A percentile compares a stretch with the other conserved stretches of the same genome.
phyloP scores from a whole-genome alignment of 371 early-diverging fungal species.

The Mucor circinelloides region DNA sequence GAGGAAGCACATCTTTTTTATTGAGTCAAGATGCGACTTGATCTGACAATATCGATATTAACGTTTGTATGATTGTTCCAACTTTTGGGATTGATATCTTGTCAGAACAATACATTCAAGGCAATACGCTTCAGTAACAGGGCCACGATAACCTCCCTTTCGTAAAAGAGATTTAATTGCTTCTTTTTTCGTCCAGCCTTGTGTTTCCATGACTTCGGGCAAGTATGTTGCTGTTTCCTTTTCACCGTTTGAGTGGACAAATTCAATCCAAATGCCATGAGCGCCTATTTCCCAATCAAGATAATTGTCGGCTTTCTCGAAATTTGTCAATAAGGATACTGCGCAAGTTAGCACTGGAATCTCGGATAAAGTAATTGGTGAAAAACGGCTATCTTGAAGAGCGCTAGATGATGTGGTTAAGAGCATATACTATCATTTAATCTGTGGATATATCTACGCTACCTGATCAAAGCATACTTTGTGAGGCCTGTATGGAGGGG shows the following conservation, averaged over 20 bases:
- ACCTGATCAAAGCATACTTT: constrained; percentile 87
- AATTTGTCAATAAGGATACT: constrained; percentile 85
- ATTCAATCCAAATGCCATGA: constrained; percentile 94
- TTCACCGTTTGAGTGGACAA: constrained; percentile 54
- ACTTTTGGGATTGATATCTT: constrained; percentile 82
- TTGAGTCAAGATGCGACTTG: not conserved
- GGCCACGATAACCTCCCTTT: constrained; percentile 80
- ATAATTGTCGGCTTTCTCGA: constrained; percentile 75
- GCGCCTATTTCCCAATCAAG: constrained; percentile 90
- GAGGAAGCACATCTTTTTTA: too few relatives aligned
- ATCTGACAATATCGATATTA: not conserved
- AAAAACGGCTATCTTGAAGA: constrained; percentile 80
- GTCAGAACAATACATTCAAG: constrained; percentile 60
- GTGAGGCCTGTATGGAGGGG: constrained; percentile 70
- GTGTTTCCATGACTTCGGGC: constrained; percentile 79
- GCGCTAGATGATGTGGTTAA: constrained; percentile 56
- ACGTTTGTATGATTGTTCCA: not conserved
- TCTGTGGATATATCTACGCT: not conserved
- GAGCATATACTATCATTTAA: not conserved
- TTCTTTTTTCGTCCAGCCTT: constrained; percentile 85
- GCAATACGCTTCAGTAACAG: constrained; percentile 61
- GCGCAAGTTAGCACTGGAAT: constrained; percentile 67
- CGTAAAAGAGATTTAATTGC: constrained; percentile 82
- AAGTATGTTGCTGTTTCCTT: constrained; percentile 84
- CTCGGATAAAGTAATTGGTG: constrained; percentile 73